Percentiles rank a stretch among this genome's conserved stretches.
phyloP scores from a whole-genome alignment of 148 eudicot species.

The Cornus suecica region DNA sequence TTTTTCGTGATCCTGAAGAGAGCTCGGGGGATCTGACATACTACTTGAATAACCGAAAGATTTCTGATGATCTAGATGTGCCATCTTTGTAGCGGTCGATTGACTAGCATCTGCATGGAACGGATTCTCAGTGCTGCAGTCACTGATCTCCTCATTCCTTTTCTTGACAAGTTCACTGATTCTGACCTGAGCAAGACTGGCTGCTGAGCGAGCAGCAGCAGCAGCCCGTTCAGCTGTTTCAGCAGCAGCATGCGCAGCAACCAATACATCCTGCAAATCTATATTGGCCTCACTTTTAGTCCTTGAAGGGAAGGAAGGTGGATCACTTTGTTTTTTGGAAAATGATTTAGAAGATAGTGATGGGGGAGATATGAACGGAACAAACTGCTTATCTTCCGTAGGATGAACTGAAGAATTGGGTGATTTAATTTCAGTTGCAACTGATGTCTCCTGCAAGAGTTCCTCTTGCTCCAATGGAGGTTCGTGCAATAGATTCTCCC shows the following conservation, averaged over 20 bases:
- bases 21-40: conserved; percentile 15
- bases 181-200: conserved; percentile 77
- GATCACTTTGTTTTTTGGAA: conserved; percentile 20
- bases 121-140: conserved; percentile 50
- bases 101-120: conserved; percentile 30
- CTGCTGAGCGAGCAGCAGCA: conserved; percentile 81
- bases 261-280: conserved; percentile 71
- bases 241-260: conserved; percentile 87
- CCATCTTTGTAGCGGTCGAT: conserved; percentile 27
- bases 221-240: conserved; percentile 87
- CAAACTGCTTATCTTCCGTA: conserved; percentile 46
- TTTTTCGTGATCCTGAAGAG: conserved; percentile 14
- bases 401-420: conserved; percentile 12
- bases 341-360: conserved; percentile 31
- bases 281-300: conserved; percentile 30
- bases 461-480: conserved; percentile 26
- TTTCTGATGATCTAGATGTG: conserved; percentile 28
- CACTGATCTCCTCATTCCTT: conserved; percentile 30
- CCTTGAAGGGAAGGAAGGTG: conserved; percentile 25
- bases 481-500: conserved; percentile 21
- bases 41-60: conserved; percentile 22
- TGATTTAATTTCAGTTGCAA: conserved; percentile 19
- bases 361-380: conserved; percentile 72
- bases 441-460: conserved; percentile 12
- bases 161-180: conserved; percentile 60